Conservation (phyloP, 495 filamentous ascomycete species). For the Sabuloglossum arenarium region DNA sequence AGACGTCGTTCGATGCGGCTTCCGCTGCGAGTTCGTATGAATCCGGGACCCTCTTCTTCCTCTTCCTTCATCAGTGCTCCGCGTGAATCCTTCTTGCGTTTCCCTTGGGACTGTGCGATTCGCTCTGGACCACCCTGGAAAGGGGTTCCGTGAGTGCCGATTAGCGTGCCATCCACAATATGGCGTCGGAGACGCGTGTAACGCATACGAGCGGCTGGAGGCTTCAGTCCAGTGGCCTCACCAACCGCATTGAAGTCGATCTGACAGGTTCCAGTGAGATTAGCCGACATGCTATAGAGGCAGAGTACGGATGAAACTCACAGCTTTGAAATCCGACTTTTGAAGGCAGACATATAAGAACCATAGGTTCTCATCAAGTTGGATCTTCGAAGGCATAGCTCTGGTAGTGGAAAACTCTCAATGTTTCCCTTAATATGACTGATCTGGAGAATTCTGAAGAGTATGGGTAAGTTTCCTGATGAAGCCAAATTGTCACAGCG, state of each 20-base stretch:
- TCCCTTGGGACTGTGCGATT: background rate
- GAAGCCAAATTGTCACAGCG: background rate
- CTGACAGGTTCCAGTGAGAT: background rate
- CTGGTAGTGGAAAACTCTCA: background rate
- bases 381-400: slow-evolving; percentile 3
- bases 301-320: background rate
- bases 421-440: background rate
- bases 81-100: background rate
- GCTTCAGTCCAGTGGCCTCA: slow-evolving; percentile 1
- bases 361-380: slow-evolving; percentile 4
- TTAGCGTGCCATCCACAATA: slow-evolving; percentile 1
- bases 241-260: slow-evolving; percentile 4
- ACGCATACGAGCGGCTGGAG: slow-evolving; percentile 3
- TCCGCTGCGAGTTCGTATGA: background rate
- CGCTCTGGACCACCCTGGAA: background rate
- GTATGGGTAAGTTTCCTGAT: background rate
- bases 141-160: background rate
- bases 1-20: background rate
- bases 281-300: background rate
- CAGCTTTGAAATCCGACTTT: slow-evolving; percentile 4
- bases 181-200: background rate
- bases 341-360: slow-evolving; percentile 4
- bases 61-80: background rate
- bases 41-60: background rate
- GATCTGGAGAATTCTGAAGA: background rate